Evolutionary conservation across 2,329 filamentous ascomycete species (phyloP), one percentile per base, ranked within the genome.

Genomic region (Neonectria magnoliae): DNA sequence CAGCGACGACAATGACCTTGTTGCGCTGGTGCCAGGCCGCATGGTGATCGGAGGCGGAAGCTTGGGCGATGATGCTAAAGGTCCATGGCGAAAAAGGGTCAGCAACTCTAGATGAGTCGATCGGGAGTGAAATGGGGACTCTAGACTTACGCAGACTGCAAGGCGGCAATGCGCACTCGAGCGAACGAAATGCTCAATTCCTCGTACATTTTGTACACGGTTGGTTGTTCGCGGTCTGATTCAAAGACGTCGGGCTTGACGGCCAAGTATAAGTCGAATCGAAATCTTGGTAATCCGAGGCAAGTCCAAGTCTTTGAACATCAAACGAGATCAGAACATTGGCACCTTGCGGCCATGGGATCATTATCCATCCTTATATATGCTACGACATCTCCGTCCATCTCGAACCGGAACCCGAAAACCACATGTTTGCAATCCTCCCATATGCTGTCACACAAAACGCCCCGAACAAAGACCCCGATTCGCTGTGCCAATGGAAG

Each of bases 141-240:
- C 14, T 45, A n/a, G 13, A 80, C 83, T 70, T 76, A 85, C 83
- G 83, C 76, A 48, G 79, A 80, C 73, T 83, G 81, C 38, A 85
- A 73, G 29, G 84, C 78, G 29, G 82, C 83, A 65, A 86, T 81
- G 66, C 83, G 82, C 64, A 85, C 77, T 56, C 82, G 81, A 60
- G 80, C 77, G 38, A 86, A 72, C 41, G 81, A 76, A 38, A 76
- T 71, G 66, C 82, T 80, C 44, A 85, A 74, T 51, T 83, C 80
- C 45, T 81, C 76, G 42, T 79, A 76, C 76, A 79, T 80, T 50
- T 63, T 72, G 68, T 52, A 20, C 25, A 60, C 11, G 36, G 4
- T 22, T 14, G 3, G 18, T 41, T 33, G n/a, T 20, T 51, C 9
- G 27, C 33, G 33, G 47, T 10, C n/a, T 20, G 29, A 51, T 29